Conservation (phyloP, 495 filamentous ascomycete genomes). For the Margaritispora aquatica region DNA sequence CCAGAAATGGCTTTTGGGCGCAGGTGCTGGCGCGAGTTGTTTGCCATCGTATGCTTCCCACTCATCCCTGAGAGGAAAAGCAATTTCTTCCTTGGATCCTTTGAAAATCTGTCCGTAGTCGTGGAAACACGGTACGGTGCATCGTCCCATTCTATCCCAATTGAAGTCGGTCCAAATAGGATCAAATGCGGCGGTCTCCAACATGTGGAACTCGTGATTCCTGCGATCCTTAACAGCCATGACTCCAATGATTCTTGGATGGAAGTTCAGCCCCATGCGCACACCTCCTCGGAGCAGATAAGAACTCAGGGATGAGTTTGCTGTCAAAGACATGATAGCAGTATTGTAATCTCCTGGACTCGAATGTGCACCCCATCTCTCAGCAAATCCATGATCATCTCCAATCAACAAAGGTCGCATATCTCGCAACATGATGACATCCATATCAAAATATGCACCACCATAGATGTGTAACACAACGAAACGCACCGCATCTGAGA, state of each 20-base stretch:
- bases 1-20: conserved; percentile 17
- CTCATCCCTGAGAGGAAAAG: conserved; percentile 36
- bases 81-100: conserved; percentile 27
- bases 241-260: conserved; percentile 46
- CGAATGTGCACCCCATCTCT: conserved; percentile 49
- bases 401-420: conserved; percentile 46
- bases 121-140: conserved; percentile 47
- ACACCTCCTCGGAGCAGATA: conserved; percentile 51
- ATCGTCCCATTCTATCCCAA: conserved; percentile 42
- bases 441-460: conserved; percentile 52
- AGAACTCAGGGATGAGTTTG: conserved; percentile 47
- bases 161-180: conserved; percentile 55
- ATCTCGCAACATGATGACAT: conserved; percentile 49
- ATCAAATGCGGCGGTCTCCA: conserved; percentile 51
- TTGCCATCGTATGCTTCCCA: conserved; percentile 45
- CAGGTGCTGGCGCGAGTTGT: conserved; percentile 19
- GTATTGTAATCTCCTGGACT: conserved; percentile 53
- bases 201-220: conserved; percentile 46
- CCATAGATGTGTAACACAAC: conserved; percentile 50
- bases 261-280: conserved; percentile 54
- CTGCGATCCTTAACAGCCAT: conserved; percentile 52
- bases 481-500: conserved; percentile 45
- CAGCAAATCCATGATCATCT: conserved; percentile 44
- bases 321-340: conserved; percentile 48
- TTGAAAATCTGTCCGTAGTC: conserved; percentile 48